Base-by-base conservation (phyloP, 2,329 filamentous ascomycete species). In the Hymenotorrendiella dingleyae region DNA sequence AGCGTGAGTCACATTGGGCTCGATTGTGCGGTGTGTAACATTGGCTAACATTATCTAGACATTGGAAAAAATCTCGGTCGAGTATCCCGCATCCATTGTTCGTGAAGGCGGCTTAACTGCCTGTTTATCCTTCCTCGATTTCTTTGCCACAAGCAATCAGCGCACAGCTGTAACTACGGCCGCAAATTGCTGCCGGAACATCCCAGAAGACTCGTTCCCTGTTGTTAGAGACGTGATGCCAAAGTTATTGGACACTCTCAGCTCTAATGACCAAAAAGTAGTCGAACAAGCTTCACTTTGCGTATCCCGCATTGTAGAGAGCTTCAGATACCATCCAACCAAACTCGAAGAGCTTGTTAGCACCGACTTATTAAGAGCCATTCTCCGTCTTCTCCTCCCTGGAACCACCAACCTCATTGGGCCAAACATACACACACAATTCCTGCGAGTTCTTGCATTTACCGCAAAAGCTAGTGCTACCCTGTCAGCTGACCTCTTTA, bases 171-270 rank as follows among this genome's bases (percentile, higher is more conserved):
- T 98, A 6, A 97, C 90, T 3, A 98, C 91, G 10, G 93, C 94
- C 8, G 94, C 93, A 43, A 98, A 98, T 61, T 98, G 93, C 68
- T 98, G 94, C 64, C 86, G 93, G 50, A 96, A 96, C 60, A 93
- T 98, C 14, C 87, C 90, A 1, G 84, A 91, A 55, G 93, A 97
- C 58, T 94, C 88, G 0, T 98, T 98, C 60, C 72, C 81, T 1
- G 90, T 94, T 8, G 86, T 98, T 36, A 80, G 83, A 59, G 90
- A 96, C 64, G 93, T 96, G 30, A 98, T 98, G 93, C 90, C 90
- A 6, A 96, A 88, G 20, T 74, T 98, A 23, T 79, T 94, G 45
- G 88, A 89, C 58, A 93, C 97, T 11, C 72, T 98, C 28, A 80
- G 78, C 43, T 97, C 91, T 68, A 96, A 78, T 64, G 93, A 98